A percentile compares a stretch with the other conserved stretches of the same genome.
Evolutionary conservation across 2,329 filamentous ascomycete genomes (phyloP).

Genomic region (Fusarium sp.): DNA sequence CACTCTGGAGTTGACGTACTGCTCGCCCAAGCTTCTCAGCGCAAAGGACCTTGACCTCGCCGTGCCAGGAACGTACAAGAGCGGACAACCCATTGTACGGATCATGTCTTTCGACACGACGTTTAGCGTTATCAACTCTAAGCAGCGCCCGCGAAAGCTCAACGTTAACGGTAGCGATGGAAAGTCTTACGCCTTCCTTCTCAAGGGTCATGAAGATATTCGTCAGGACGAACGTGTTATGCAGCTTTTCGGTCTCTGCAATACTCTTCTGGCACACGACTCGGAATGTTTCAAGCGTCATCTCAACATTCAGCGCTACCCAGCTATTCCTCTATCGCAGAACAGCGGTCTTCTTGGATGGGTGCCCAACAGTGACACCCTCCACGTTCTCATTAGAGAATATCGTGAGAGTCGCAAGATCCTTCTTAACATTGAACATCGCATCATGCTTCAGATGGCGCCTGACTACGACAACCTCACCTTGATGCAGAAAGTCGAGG

Average conservation of each 20-base stretch:
- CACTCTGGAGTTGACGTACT: slow-evolving; percentile 93
- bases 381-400: slow-evolving; percentile 96
- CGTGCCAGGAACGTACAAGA: slow-evolving; percentile 94
- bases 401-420: slow-evolving; percentile 98
- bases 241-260: slow-evolving; percentile 98
- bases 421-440: slow-evolving; percentile 97
- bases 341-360: slow-evolving; percentile 95
- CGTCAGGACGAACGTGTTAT: slow-evolving; percentile 99
- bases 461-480: slow-evolving; percentile 99
- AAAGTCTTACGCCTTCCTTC: slow-evolving; percentile 83
- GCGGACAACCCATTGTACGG: slow-evolving; percentile 78
- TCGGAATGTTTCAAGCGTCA: slow-evolving; percentile 97
- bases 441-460: slow-evolving; percentile 99
- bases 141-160: slow-evolving; percentile 93
- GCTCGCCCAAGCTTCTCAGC: slow-evolving; percentile 90
- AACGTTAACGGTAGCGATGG: slow-evolving; percentile 91
- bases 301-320: slow-evolving; percentile 94
- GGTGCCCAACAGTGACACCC: slow-evolving; percentile 96
- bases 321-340: slow-evolving; percentile 96
- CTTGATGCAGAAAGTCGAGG: slow-evolving; percentile 99
- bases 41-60: slow-evolving; percentile 89
- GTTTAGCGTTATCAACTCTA: slow-evolving; percentile 93
- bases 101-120: slow-evolving; percentile 93
- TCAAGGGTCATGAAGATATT: slow-evolving; percentile 99
- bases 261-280: slow-evolving; percentile 92